phyloP scores from a whole-genome alignment of 208 protist species.

The Acanthamoeba triangularis region DNA sequence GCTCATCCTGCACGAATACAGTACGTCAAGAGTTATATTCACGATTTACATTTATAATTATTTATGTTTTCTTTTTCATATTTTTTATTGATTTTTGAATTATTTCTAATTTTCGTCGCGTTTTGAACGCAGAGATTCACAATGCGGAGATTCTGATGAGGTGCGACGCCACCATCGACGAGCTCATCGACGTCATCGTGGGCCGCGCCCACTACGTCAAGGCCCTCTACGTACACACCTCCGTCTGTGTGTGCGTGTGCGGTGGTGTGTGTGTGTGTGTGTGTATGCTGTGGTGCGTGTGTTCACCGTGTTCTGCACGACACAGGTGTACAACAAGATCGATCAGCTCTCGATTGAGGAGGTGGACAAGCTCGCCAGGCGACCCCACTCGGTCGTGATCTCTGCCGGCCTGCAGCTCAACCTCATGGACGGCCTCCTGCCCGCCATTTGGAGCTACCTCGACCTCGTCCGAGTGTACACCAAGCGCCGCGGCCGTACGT shows the following conservation, averaged over 20 bases:
- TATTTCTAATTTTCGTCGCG: too few species aligned
- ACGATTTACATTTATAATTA: slow-evolving; percentile 90
- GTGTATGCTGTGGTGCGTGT: too few species aligned
- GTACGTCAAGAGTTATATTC: slow-evolving; percentile 82
- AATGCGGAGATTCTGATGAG: slow-evolving; percentile 98
- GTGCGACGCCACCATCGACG: slow-evolving; percentile 97
- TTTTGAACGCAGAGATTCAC: slow-evolving; percentile 56
- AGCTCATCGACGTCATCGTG: slow-evolving; percentile 99
- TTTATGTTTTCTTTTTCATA: neutral
- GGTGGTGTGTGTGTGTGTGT: too few species aligned
- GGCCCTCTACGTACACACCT: slow-evolving; percentile 86
- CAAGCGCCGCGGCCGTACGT: slow-evolving; percentile 94
- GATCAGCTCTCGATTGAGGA: slow-evolving; percentile 98
- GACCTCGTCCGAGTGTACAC: slow-evolving; percentile 98
- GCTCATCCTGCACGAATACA: slow-evolving; percentile 93
- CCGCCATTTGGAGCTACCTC: slow-evolving; percentile 98
- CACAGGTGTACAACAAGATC: slow-evolving; percentile 98
- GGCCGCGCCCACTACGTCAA: slow-evolving; percentile 95
- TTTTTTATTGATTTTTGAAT: neutral
- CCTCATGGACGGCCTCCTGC: slow-evolving; percentile 95
- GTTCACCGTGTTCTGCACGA: too few species aligned
- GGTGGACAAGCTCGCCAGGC: slow-evolving; percentile 95
- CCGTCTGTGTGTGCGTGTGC: neutral
- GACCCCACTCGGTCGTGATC: slow-evolving; percentile 92
- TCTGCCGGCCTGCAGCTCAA: slow-evolving; percentile 80